Evolutionary conservation across 2,329 filamentous ascomycete genomes (phyloP).

Genomic region (Verticillium isaacii): DNA sequence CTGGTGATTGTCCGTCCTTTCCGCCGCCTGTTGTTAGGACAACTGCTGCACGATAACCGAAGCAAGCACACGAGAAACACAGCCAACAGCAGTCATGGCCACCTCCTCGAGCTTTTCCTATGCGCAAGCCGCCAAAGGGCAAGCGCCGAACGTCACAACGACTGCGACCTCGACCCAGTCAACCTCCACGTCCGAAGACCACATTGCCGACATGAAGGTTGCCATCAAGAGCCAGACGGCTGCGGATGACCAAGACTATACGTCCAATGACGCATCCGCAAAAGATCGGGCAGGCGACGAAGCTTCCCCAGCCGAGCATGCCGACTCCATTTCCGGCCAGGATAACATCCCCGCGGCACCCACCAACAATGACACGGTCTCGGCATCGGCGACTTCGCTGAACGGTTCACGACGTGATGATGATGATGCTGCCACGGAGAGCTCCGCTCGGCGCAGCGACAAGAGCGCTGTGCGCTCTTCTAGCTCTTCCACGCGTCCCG

Average conservation of each 20-base stretch:
- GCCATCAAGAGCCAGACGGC: not conserved
- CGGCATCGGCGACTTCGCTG: conserved; percentile 8
- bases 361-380: not conserved
- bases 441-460: conserved; percentile 36
- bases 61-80: not conserved
- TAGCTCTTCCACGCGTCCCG: conserved; percentile 61
- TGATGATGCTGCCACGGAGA: conserved; percentile 31
- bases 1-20: conserved; percentile 2
- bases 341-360: not conserved
- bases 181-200: conserved; percentile 20
- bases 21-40: not conserved
- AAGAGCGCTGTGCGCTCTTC: conserved; percentile 49
- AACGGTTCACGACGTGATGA: conserved; percentile 32
- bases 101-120: conserved; percentile 73
- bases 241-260: conserved; percentile 16
- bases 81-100: conserved; percentile 37
- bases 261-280: conserved; percentile 16
- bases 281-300: conserved; percentile 13
- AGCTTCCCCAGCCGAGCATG: conserved; percentile 19
- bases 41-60: not conserved
- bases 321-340: not conserved
- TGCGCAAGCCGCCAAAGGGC: conserved; percentile 89
- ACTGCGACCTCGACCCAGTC: conserved; percentile 23
- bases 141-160: conserved; percentile 43
- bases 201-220: conserved; percentile 20